Base-by-base conservation (phyloP, 257 asterid species). In the Salvia rosmarinus region DNA sequence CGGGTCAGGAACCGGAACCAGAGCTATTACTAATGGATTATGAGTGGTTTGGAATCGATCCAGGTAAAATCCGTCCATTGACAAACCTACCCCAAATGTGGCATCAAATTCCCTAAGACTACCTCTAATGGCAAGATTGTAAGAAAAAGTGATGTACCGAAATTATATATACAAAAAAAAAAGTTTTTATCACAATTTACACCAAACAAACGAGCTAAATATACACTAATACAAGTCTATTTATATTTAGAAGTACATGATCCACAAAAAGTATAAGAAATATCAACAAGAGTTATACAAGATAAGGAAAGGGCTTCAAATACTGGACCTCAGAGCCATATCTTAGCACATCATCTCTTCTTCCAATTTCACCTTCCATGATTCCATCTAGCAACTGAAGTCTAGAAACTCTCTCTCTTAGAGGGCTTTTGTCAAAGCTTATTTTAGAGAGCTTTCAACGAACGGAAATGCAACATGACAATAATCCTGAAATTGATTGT, bases 391-490 rank as follows among this genome's bases (percentile, higher is more conserved):
- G 43, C 61, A 12, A 47, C 35, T 70, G 42, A 54, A 39, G n/a
- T 46, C 69, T 63, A 34, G 40, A 49, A 61, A 34, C 8, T 12
- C 21, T 17, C 50, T 57, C 52, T 20, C 63, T 55, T 58, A 57
- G n/a, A n/a, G n/a, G n/a, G n/a, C n/a, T n/a, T n/a, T n/a, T n/a
- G n/a, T n/a, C n/a, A n/a, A n/a, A n/a, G n/a, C n/a, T n/a, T n/a
- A n/a, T n/a, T n/a, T n/a, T n/a, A n/a, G n/a, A n/a, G n/a, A 0
- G 74, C 84, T 76, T 32, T 80, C 81, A n/a, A 40, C 44, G 47
- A 67, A 80, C 2, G 81, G 74, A 56, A 62, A 68, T 20, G 76
- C 81, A 32, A 80, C 51, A 9, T 77, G 73, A 14, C 14, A 46
- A 30, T 1, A 46, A 42, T 19, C 54, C 19, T 16, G 20, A 21